Evolutionary conservation across 148 eudicot genomes (phyloP).

Genomic region (Cornus florida): DNA sequence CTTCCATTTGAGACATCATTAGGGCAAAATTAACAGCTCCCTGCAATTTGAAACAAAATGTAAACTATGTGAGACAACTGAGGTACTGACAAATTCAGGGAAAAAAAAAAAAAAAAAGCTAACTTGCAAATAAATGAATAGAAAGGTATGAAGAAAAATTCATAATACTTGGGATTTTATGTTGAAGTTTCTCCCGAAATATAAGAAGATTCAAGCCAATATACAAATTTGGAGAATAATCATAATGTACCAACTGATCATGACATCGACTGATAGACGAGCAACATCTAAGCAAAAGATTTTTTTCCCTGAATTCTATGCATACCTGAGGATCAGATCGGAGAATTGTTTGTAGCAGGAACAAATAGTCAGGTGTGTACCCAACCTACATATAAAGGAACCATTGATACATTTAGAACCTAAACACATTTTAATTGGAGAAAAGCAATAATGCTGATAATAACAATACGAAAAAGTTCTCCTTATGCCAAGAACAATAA

Average conservation of each 20-base stretch:
- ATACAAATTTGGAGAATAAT: not conserved
- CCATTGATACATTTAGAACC: not conserved
- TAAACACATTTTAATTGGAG: not conserved
- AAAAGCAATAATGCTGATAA: not conserved
- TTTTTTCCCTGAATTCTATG: not conserved
- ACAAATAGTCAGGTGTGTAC: constrained; percentile 90
- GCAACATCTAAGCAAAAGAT: not conserved
- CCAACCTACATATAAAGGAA: constrained; percentile 61
- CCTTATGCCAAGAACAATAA: not conserved
- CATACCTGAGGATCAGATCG: constrained; percentile 93
- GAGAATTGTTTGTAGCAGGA: constrained; percentile 92
- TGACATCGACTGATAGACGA: not conserved
- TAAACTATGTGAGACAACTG: not conserved
- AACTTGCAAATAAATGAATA: too few species aligned
- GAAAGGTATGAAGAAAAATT: not conserved
- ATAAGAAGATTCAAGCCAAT: not conserved
- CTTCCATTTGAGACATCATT: constrained; percentile 99
- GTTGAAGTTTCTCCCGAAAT: not conserved
- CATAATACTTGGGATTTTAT: not conserved
- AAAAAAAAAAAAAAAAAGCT: not conserved
- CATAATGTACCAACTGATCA: not conserved
- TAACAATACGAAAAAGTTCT: not conserved
- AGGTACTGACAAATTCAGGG: not conserved
- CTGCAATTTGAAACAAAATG: constrained; percentile 37
- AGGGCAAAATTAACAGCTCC: constrained; percentile 97